Evolutionary conservation across 257 asterid species (phyloP).

Genomic region (Gentiana dahurica): DNA sequence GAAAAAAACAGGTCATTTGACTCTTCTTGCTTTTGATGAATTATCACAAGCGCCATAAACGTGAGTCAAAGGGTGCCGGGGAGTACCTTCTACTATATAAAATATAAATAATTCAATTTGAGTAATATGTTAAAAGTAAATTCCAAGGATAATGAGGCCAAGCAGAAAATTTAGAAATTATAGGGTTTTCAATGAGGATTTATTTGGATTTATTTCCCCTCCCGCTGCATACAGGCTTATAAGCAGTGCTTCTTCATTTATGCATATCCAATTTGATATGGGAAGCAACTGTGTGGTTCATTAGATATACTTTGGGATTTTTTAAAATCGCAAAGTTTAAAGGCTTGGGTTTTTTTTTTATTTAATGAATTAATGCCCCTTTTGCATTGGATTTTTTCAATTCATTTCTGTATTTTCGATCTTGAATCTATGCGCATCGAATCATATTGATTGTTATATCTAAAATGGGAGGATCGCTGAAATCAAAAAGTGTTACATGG

Average conservation of each 20-base stretch:
- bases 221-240: neutral
- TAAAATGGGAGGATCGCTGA: conserved; percentile 81
- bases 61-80: too few species aligned
- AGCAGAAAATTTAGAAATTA: conserved; percentile 10
- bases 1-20: too few species aligned
- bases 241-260: neutral
- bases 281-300: neutral
- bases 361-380: conserved; percentile 13
- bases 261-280: neutral
- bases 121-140: neutral
- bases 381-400: conserved; percentile 17
- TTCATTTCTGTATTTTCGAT: conserved; percentile 18
- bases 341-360: conserved; percentile 5
- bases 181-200: conserved; percentile 22
- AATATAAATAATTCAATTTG: too few species aligned
- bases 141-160: conserved; percentile 2
- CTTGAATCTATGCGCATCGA: conserved; percentile 17
- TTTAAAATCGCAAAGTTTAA: conserved; percentile 3
- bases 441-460: conserved; percentile 18
- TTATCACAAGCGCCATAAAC: too few species aligned
- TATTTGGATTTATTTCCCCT: conserved; percentile 12
- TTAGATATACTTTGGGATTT: conserved; percentile 2
- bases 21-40: too few species aligned
- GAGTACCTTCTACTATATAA: too few species aligned
- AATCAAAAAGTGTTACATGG: conserved; percentile 84